phyloP scores from a whole-genome alignment of 2,329 filamentous ascomycete species.

The Talaromyces sp. region DNA sequence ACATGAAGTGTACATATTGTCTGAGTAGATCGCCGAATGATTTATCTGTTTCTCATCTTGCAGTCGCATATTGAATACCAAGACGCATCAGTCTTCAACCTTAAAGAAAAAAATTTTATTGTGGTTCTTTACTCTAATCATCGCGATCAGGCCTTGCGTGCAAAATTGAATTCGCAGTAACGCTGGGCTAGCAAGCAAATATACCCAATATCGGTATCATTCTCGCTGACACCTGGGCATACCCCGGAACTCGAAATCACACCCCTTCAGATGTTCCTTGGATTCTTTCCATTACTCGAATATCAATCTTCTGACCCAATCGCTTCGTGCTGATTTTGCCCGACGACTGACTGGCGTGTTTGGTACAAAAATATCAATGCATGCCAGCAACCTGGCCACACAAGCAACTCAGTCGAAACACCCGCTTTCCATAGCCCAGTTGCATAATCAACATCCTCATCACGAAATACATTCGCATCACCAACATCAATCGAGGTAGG shows the following conservation, averaged over 20 bases:
- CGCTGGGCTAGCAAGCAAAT: too few relatives aligned
- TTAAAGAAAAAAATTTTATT: too few relatives aligned
- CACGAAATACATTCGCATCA: conserved; percentile 15
- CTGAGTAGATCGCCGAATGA: conserved; percentile 31
- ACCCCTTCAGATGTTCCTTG: neutral
- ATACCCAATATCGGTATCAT: too few relatives aligned
- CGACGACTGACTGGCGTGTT: neutral
- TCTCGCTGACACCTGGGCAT: too few relatives aligned
- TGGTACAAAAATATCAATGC: conserved; percentile 10
- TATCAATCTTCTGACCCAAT: conserved; percentile 4
- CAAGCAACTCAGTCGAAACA: conserved; percentile 15
- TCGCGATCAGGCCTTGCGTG: too few relatives aligned
- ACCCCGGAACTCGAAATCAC: too few relatives aligned
- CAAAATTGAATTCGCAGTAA: too few relatives aligned
- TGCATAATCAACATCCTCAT: conserved; percentile 16
- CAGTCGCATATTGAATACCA: too few relatives aligned
- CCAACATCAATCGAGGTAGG: conserved; percentile 18
- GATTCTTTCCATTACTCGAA: neutral
- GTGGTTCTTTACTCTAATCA: too few relatives aligned
- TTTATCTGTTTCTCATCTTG: neutral
- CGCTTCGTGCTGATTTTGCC: neutral
- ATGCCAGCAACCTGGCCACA: conserved; percentile 16
- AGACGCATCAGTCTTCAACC: too few relatives aligned
- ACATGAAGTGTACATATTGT: conserved; percentile 43
- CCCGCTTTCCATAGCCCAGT: conserved; percentile 10